Conservation (phyloP, 2,329 filamentous ascomycete genomes). For the Sarocladium brachiariae region DNA sequence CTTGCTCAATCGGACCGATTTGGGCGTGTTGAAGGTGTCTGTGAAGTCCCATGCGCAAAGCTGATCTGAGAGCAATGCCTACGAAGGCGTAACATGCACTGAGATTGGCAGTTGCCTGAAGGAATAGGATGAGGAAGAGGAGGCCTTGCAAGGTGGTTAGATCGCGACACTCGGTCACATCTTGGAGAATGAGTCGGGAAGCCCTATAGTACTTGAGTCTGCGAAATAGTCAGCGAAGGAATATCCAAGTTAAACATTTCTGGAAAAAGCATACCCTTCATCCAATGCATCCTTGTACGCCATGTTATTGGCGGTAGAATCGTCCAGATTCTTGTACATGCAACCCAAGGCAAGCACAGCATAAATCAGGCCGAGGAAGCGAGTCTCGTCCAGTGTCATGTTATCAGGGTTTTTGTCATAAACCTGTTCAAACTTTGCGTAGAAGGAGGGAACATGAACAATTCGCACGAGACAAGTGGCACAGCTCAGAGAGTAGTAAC, state of each 20-base stretch:
- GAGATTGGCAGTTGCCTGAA: constrained; percentile 72
- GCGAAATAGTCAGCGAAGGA: constrained; percentile 16
- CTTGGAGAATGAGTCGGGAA: constrained; percentile 57
- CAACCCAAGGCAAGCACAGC: constrained; percentile 65
- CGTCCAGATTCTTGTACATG: constrained; percentile 58
- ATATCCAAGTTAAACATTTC: neutral
- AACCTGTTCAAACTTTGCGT: constrained; percentile 66
- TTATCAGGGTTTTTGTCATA: constrained; percentile 63
- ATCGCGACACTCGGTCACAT: constrained; percentile 65
- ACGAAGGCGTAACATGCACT: constrained; percentile 76
- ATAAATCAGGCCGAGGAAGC: constrained; percentile 65
- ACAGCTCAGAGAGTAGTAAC: constrained; percentile 48
- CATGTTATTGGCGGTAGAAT: constrained; percentile 38
- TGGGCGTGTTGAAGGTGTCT: constrained; percentile 60
- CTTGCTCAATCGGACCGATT: constrained; percentile 56
- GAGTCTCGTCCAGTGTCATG: constrained; percentile 57
- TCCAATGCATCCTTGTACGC: constrained; percentile 46
- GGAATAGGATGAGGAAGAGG: constrained; percentile 72
- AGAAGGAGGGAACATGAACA: constrained; percentile 77
- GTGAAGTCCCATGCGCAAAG: constrained; percentile 72
- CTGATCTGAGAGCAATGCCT: constrained; percentile 68
- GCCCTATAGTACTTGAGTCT: constrained; percentile 71
- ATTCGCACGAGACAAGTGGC: constrained; percentile 58
- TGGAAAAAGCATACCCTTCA: constrained; percentile 47
- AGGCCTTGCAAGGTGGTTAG: constrained; percentile 68